Base-by-base conservation (phyloP, 208 protist genomes). In the Phytomonas sp. region DNA sequence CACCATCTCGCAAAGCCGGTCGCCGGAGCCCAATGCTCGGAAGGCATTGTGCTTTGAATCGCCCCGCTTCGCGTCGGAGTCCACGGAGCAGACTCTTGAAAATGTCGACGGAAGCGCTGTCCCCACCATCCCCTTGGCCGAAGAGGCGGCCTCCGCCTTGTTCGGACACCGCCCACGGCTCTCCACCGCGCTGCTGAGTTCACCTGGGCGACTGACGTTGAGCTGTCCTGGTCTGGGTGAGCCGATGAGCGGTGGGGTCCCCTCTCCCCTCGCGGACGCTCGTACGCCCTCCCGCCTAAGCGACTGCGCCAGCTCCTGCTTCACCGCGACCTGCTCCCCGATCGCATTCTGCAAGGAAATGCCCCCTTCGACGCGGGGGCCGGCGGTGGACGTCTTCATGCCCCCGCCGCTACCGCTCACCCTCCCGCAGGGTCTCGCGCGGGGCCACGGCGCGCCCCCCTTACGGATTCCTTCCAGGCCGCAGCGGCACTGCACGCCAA, bases 361-460 rank as follows among this genome's bases (percentile, higher is more conserved):
- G 30, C 36, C 36, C n/a, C 33, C 32, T 7, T 20, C 7, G 23
- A 59, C n/a, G 9, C 34, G n/a, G n/a, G n/a, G n/a, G n/a, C n/a
- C n/a, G n/a, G n/a, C n/a, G n/a, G n/a, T n/a, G n/a, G n/a, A n/a
- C n/a, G n/a, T n/a, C n/a, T 9, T 40, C 40, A 29, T 51, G 13
- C 63, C 46, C 8, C 60, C 64, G 17, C 31, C 36, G 32, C 71
- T 76, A 60, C 80, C 80, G 17, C 68, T 82, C 56, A 73, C 77
- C 4, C 77, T 82, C 30, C 74, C 70, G 4, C 77, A 80, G 31
- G 74, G 77, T 3, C 70, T 77, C 23, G 77, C 77, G 5, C 53
- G 70, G 3, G 17, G 51, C 15, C 59, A 11, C 59, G 11, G 5
- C 13, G 59, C n/a, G 11, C 59, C 7, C 59, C n/a, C 5, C 4